phyloP scores from a whole-genome alignment of 208 protist species.

The Phytomonas serpens region DNA sequence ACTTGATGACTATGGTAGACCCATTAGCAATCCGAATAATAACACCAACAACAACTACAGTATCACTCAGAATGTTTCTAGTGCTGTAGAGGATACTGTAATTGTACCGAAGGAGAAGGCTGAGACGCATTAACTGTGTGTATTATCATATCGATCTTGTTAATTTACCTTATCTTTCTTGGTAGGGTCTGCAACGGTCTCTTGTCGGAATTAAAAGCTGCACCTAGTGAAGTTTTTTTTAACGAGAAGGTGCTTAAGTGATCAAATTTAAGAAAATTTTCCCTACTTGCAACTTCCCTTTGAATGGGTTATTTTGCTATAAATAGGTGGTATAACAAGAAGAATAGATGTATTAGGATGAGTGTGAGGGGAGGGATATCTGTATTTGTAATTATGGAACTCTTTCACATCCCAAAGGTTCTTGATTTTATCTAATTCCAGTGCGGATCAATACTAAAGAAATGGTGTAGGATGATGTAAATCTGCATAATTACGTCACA shows the following conservation, averaged over 20 bases:
- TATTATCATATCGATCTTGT: background rate
- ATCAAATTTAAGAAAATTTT: background rate
- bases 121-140: constrained; percentile 5
- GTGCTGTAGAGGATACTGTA: constrained; percentile 9
- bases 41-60: constrained; percentile 9
- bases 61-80: constrained; percentile 13
- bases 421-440: background rate
- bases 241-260: background rate
- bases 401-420: background rate
- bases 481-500: background rate
- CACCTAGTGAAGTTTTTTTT: background rate
- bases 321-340: background rate
- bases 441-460: background rate
- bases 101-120: constrained; percentile 7
- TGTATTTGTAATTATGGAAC: constrained; percentile 3
- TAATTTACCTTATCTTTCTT: constrained; percentile 4
- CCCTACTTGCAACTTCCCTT: background rate
- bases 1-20: constrained; percentile 39
- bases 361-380: background rate
- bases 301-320: background rate
- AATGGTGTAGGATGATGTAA: background rate
- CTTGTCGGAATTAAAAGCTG: background rate
- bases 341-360: background rate
- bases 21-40: constrained; percentile 9
- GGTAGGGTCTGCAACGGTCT: background rate